Evolutionary conservation across 1,139 yeast species (phyloP), one percentile per base, ranked within the genome.

Genomic region (Magnusiomyces tetraspermus): DNA sequence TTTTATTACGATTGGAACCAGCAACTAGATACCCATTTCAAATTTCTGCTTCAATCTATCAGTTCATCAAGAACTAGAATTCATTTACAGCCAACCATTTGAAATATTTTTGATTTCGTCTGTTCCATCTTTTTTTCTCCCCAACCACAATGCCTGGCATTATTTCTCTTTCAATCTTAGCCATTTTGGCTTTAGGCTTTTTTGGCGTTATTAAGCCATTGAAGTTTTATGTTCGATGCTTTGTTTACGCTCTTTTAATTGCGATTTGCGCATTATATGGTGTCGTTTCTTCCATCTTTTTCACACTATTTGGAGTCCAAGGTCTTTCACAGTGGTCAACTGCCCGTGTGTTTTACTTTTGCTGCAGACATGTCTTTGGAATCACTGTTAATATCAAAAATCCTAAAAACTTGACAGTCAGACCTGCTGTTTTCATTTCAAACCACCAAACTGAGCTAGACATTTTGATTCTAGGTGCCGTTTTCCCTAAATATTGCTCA

Each of bases 361-460:
- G 79, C 2, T 76, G 85, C 67, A 78, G 86, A 38, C 66, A 71
- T 2, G 52, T 83, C 2, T 70, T 90, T 67, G 92, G 95, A 0
- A 73, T 89, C 57, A 80, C 76, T 58, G 80, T 92, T 55, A 78
- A 76, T 50, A 71, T 94, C 54, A 80, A 80, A 57, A 82, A 86
- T 63, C 79, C 78, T 13, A 79, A 81, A 53, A 68, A 75, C 31
- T 71, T 84, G 50, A 65, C 17, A 5, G 49, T 57, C 10, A 63
- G 75, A 38, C 97, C 98, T 1, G 96, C 94, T 5, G 80, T 94
- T 56, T 76, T 87, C 57, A 74, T 94, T 6, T 80, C 95, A 17
- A 94, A 94, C 71, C 99, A 94, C 71, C 99, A 94, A 71, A 81
- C 70, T 48, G 90, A 89, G 40, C 72, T 92, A 59, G 98, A 92